Evolutionary conservation across 2,329 filamentous ascomycete genomes (phyloP), one percentile per base, ranked within the genome.

Genomic region (Colletotrichum costaricense): DNA sequence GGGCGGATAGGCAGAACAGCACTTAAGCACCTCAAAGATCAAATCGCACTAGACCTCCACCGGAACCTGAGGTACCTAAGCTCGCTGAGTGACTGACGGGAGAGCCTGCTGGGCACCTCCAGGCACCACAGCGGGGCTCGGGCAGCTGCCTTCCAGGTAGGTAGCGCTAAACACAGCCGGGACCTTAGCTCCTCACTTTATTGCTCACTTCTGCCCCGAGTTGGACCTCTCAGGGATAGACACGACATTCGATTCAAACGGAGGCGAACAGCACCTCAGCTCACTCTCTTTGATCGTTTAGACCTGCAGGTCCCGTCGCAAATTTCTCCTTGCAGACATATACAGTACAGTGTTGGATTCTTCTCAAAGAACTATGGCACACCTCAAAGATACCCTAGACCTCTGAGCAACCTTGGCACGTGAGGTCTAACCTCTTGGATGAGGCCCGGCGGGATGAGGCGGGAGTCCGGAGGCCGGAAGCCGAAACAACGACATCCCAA

Each of bases 141-240:
- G 69, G 28, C 59, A 64, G 59, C 66, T 63, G 59, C 54, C 69
- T 72, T 56, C 54, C 24, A 24, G 26, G 54, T 56, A 24, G 26
- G 54, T 28, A 26, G 57, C 69, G 64, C 69, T 62, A 68, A 67
- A 42, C 24, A 52, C 5, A 16, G 14, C 38, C 38, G 38, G 38
- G 38, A 26, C 16, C 46, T 54, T 49, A 30, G 49, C 49, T 65
- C 63, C 63, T 38, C 49, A 56, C 62, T 63, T 65, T 49, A 63
- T 35, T 52, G n/a, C 38, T 60, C 14, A 67, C 54, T 28, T 33
- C 9, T 24, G 64, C 54, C 54, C 64, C 56, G 24, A 73, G n/a
- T 63, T 73, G 71, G 71, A 60, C 71, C 71, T 73, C 54, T 73
- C 60, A 73, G 67, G 67, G 60, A 71, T 42, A 73, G 49, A 71